Base-by-base conservation (phyloP, 331 rosid genomes). In the Phaseolus coccineus region DNA sequence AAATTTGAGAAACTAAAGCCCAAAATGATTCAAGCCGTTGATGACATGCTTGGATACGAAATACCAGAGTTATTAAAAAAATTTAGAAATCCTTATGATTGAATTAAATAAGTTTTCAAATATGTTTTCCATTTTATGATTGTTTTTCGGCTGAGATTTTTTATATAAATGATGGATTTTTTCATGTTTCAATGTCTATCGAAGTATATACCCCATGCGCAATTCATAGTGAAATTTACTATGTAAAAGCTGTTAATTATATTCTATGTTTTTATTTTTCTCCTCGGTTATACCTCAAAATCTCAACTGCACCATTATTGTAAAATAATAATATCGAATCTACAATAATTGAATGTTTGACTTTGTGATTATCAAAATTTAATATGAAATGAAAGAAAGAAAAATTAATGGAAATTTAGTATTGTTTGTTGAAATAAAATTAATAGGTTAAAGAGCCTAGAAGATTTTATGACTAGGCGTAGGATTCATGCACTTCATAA, bases 1-100 rank as follows among this genome's bases (percentile, higher is more conserved):
- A 93, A 82, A 42, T 91, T 93, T 77, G 98, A 93, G 84, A 93
- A 89, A 80, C 65, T 93, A 75, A 93, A 93, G 89, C 93, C 98
- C 22, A 93, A 93, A 83, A 85, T 93, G 91, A 87, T 93, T 80
- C 93, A 91, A 91, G 83, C 83, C 0, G 80, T 83, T 5, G 86
- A 83, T 73, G 80, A 83, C 62, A 83, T 83, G 86, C 86, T 93
- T 67, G 98, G 90, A 4, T 89, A 85, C 63, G 97, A 91, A 64
- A 91, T 91, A 78, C 97, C 96, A 11, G 93, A 91, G 69, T 91
- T 93, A 12, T 61, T 93, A 70, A 91, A 91, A 80, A 93, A 91
- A 27, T 91, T 93, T 62, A 91, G 92, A 76, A 93, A 93, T 81
- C 97, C 97, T 14, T 93, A 91, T 57, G 90, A 78, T 15, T 91